These are phyloP conservation scores for Beauveria pseudobassiana DNA, from an alignment of 2,329 filamentous ascomycete genomes.

Conservation along the genomic window DNA sequence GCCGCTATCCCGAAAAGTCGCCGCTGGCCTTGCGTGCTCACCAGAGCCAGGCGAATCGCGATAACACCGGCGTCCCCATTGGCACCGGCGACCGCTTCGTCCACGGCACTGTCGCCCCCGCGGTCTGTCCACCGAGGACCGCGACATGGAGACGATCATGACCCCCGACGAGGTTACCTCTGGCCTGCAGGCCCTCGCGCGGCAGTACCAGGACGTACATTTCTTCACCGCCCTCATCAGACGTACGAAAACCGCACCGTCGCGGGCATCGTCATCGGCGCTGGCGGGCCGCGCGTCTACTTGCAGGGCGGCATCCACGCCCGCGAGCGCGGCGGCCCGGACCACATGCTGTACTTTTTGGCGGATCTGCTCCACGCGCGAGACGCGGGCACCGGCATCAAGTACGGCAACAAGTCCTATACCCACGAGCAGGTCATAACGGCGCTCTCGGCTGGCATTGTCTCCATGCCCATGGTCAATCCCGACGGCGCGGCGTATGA, in stretches of 20 bases:
- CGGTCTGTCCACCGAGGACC: constrained; percentile 27
- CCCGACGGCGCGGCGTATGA: constrained; percentile 47
- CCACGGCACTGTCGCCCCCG: constrained; percentile 26
- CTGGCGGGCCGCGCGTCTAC: constrained; percentile 39
- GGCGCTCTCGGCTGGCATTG: constrained; percentile 44
- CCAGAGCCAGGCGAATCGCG: constrained; percentile 11
- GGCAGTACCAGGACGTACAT: constrained; percentile 29
- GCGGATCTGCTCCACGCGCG: constrained; percentile 48
- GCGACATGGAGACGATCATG: constrained; percentile 35
- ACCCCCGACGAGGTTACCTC: constrained; percentile 37
- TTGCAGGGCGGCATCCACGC: constrained; percentile 49
- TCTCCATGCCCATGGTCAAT: constrained; percentile 45
- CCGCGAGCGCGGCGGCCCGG: constrained; percentile 49
- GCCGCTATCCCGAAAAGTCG: background rate
- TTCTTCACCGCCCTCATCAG: constrained; percentile 33
- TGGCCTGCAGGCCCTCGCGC: constrained; percentile 34
- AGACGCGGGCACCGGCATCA: constrained; percentile 39
- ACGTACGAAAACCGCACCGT: constrained; percentile 35
- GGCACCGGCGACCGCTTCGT: constrained; percentile 36
- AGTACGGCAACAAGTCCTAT: constrained; percentile 45
- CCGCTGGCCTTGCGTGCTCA: constrained; percentile 1
- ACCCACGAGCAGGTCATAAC: constrained; percentile 43
- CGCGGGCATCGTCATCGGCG: constrained; percentile 36
- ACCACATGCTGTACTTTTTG: constrained; percentile 50
- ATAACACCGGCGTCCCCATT: constrained; percentile 26